Evolutionary conservation across 352 stramenopile genomes (phyloP).

Genomic region (Phytophthora uliginosa): DNA sequence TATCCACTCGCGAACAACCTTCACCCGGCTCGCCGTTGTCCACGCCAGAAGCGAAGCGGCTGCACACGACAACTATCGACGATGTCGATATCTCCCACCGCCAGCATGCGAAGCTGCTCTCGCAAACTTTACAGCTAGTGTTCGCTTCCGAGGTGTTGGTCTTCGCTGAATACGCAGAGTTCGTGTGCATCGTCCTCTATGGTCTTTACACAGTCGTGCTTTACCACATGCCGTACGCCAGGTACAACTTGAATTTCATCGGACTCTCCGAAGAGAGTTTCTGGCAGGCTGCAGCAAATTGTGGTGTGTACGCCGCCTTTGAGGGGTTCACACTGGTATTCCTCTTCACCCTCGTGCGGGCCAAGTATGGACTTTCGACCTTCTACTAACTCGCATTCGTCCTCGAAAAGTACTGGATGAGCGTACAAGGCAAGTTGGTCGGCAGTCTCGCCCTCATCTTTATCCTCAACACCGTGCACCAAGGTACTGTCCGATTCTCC

Average conservation of each 20-base stretch:
- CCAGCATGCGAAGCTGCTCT: constrained; percentile 27
- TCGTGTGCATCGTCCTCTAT: constrained; percentile 34
- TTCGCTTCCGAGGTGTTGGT: constrained; percentile 34
- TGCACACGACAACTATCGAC: constrained; percentile 10
- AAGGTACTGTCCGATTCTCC: background rate
- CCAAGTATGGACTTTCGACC: constrained; percentile 36
- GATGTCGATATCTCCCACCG: constrained; percentile 26
- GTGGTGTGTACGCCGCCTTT: constrained; percentile 13
- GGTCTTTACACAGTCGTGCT: constrained; percentile 31
- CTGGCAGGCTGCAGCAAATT: background rate
- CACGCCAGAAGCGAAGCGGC: background rate
- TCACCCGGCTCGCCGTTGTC: background rate
- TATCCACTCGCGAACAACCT: constrained; percentile 4
- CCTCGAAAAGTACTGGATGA: constrained; percentile 45
- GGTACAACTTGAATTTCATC: constrained; percentile 27
- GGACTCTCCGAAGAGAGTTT: constrained; percentile 1
- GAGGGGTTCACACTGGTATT: constrained; percentile 23
- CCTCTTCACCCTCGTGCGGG: constrained; percentile 19
- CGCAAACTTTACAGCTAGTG: constrained; percentile 30
- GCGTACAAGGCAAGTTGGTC: constrained; percentile 35
- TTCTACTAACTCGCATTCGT: constrained; percentile 43
- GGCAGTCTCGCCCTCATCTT: constrained; percentile 35
- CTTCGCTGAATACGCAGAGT: constrained; percentile 47
- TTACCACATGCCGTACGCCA: constrained; percentile 19
- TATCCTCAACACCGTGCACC: constrained; percentile 25